Evolutionary conservation across 1,284 basidiomycete genomes (phyloP).

Genomic region (Vanrija pseudolonga): DNA sequence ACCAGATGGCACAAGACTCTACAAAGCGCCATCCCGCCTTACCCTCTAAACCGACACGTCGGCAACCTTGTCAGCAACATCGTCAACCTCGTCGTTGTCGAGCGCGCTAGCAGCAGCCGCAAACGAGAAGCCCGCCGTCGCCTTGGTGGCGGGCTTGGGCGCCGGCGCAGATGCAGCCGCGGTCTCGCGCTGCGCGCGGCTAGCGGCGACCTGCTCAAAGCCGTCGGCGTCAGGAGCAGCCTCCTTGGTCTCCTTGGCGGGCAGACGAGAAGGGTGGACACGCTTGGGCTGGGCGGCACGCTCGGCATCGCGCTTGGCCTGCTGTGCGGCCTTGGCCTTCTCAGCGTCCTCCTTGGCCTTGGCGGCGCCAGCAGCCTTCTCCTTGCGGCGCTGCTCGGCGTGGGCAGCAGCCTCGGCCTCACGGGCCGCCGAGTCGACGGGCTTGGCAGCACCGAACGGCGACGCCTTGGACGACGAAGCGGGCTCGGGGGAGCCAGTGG

Average conservation of each 20-base stretch:
- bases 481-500: conserved; percentile 58
- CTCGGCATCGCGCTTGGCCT: conserved; percentile 13
- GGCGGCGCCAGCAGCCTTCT: conserved; percentile 20
- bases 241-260: conserved; percentile 9
- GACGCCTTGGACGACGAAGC: conserved; percentile 52
- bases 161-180: conserved; percentile 11
- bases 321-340: conserved; percentile 21
- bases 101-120: conserved; percentile 37
- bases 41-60: conserved; percentile 13
- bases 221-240: conserved; percentile 29
- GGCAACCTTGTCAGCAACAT: conserved; percentile 27
- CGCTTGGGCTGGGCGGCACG: conserved; percentile 17
- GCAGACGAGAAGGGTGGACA: conserved; percentile 24
- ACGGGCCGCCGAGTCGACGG: conserved; percentile 73
- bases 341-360: conserved; percentile 43
- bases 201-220: conserved; percentile 27
- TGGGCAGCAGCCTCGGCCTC: conserved; percentile 57
- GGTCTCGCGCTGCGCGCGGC: conserved; percentile 28
- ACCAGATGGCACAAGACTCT: not conserved
- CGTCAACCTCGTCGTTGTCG: conserved; percentile 22
- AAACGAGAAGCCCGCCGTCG: conserved; percentile 42
- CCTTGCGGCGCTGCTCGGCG: conserved; percentile 36
- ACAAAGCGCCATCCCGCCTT: not conserved
- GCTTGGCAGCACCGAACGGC: conserved; percentile 88
- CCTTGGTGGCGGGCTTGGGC: conserved; percentile 8